phyloP scores from a whole-genome alignment of 768 basidiomycete species.

The Leccinum aurantiacum region DNA sequence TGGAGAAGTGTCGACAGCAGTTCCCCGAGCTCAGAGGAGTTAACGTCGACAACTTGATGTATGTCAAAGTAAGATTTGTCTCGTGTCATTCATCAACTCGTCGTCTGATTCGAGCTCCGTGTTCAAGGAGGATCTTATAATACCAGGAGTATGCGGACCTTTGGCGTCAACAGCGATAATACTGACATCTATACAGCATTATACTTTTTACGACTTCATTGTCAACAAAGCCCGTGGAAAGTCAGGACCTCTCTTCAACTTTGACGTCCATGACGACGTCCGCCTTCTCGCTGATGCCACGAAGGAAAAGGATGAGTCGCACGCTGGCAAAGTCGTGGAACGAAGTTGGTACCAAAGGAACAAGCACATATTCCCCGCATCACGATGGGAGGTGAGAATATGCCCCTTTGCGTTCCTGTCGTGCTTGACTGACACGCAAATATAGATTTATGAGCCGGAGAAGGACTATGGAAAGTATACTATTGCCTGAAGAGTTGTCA shows the following conservation, averaged over 20 bases:
- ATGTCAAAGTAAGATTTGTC: slow-evolving; percentile 72
- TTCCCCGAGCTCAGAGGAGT: slow-evolving; percentile 90
- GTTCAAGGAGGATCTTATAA: slow-evolving; percentile 89
- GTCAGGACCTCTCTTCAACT: slow-evolving; percentile 96
- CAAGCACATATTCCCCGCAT: slow-evolving; percentile 97
- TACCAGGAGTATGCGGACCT: slow-evolving; percentile 77
- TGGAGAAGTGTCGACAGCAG: slow-evolving; percentile 91
- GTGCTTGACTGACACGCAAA: slow-evolving; percentile 1
- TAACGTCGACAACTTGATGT: slow-evolving; percentile 96
- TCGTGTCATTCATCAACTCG: background rate
- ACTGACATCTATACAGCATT: slow-evolving; percentile 57
- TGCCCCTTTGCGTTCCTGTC: background rate
- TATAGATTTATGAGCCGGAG: slow-evolving; percentile 88
- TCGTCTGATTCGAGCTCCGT: slow-evolving; percentile 9
- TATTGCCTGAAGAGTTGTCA: slow-evolving; percentile 45
- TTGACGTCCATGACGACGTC: slow-evolving; percentile 99
- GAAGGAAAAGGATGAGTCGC: slow-evolving; percentile 96
- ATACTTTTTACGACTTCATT: slow-evolving; percentile 98
- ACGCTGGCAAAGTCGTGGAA: slow-evolving; percentile 98
- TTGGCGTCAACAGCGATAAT: background rate
- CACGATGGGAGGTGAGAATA: slow-evolving; percentile 80
- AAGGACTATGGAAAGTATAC: slow-evolving; percentile 94
- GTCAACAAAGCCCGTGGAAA: slow-evolving; percentile 98
- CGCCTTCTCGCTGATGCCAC: slow-evolving; percentile 92
- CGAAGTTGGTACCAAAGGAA: slow-evolving; percentile 93